Base-by-base conservation (phyloP, 805 yeast genomes). In the Myxozyma kluyveri region DNA sequence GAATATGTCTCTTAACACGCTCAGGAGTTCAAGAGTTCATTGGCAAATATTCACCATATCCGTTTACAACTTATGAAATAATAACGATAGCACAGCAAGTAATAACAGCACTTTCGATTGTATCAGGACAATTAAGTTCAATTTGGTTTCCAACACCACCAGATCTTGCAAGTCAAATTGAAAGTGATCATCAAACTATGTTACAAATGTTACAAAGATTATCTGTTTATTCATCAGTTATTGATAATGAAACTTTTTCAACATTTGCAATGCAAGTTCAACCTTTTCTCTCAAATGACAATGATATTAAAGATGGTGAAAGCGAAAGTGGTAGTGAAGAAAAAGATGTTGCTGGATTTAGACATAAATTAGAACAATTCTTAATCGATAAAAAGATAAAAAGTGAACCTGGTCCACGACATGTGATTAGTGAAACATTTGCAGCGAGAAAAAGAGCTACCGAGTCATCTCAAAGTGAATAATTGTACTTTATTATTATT, bases 61-160 rank as follows among this genome's bases (percentile, higher is more conserved):
- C 61, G 7, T 50, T 57, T 23, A 49, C 60, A 9, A 53, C 51
- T 23, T 47, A 45, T 22, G 61, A 57, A 50, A 52, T 51, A 9
- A 44, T 60, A 10, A 22, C 37, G 29, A 50, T 64, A 12, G 27
- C 60, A 48, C 59, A 65, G 4, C 51, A 56, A 18, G 27, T 63
- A 6, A 24, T 56, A 41, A 32, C 54, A 35, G 39, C 57, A 19
- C 26, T 54, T n/a, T 32, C 57, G 17, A 50, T 64, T 14, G 67
- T 63, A 7, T 26, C 57, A 40, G 50, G 60, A 19, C 67, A 61
- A 43, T 48, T 65, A 5, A 60, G 58, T 22, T 62, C 63, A 12
- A 10, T 56, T 5, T 19, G 53, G 4, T 46, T 37, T 24, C 53
- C 53, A 3, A 5, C 24, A 2, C 29, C 47, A 4, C 46, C 46